Evolutionary conservation across 805 yeast species (phyloP).

Genomic region (Lipomyces yamanashiensis): DNA sequence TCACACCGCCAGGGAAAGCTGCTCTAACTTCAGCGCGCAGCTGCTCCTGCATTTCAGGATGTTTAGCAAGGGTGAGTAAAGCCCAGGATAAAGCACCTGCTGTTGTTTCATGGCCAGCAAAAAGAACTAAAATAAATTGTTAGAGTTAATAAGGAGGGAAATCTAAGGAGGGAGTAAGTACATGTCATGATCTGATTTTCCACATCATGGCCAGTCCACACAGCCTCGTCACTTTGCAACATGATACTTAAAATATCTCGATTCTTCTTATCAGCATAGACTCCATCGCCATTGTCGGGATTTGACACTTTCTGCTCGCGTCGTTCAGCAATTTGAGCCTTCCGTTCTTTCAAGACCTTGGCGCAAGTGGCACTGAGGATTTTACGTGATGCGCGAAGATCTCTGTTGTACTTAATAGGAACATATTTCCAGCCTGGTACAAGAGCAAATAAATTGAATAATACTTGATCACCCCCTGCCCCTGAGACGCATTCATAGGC

Average conservation of each 20-base stretch:
- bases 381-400: constrained; percentile 7
- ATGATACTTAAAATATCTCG: constrained; percentile 24
- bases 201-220: constrained; percentile 16
- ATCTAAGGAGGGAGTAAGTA: neutral
- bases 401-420: constrained; percentile 15
- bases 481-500: constrained; percentile 16
- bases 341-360: constrained; percentile 4
- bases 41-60: constrained; percentile 24
- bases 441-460: constrained; percentile 7
- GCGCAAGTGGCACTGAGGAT: neutral
- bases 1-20: constrained; percentile 22
- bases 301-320: neutral
- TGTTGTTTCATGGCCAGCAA: constrained; percentile 36
- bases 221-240: constrained; percentile 1
- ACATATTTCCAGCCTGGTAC: constrained; percentile 28
- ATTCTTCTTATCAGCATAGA: neutral
- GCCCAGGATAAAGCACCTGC: constrained; percentile 27
- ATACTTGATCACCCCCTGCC: neutral
- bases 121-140: constrained; percentile 4
- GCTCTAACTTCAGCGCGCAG: constrained; percentile 25
- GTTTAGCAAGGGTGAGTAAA: constrained; percentile 12
- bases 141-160: neutral
- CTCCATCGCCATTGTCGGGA: neutral
- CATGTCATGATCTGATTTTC: constrained; percentile 27
- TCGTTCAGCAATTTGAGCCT: neutral